These are phyloP conservation scores for Penicillium sp. DNA, from an alignment of 2,329 filamentous ascomycete genomes.

Conservation along the genomic window DNA sequence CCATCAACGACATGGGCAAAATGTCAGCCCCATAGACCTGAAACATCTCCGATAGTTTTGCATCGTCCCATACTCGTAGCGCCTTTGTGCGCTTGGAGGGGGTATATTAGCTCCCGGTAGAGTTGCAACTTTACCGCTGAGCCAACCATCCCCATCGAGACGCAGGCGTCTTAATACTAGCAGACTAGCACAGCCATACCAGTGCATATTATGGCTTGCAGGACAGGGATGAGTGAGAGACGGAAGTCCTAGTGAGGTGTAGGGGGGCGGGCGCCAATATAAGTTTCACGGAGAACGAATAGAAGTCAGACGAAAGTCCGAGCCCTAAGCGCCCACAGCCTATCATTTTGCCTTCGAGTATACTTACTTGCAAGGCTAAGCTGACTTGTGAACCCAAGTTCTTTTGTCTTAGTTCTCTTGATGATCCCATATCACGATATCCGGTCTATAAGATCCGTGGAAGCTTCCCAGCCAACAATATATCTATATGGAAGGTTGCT, in stretches of 20 bases:
- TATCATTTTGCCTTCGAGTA: neutral
- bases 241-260: neutral
- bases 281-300: slow-evolving; percentile 3
- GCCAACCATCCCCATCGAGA: neutral
- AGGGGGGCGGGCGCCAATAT: slow-evolving; percentile 5
- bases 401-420: neutral
- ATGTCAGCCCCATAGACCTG: neutral
- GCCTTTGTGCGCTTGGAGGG: neutral
- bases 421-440: neutral
- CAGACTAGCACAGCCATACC: neutral
- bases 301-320: neutral
- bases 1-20: neutral
- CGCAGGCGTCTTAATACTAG: neutral
- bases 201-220: neutral
- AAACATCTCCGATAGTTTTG: neutral
- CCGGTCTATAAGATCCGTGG: slow-evolving; percentile 3
- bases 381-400: neutral
- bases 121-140: neutral
- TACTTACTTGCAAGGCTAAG: neutral
- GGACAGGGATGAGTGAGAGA: neutral
- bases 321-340: slow-evolving; percentile 2
- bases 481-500: neutral
- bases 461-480: slow-evolving; percentile 1
- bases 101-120: neutral
- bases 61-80: neutral